Evolutionary conservation across 2,329 filamentous ascomycete species (phyloP), one percentile per base, ranked within the genome.

Genomic region (Sporothrix globosa): DNA sequence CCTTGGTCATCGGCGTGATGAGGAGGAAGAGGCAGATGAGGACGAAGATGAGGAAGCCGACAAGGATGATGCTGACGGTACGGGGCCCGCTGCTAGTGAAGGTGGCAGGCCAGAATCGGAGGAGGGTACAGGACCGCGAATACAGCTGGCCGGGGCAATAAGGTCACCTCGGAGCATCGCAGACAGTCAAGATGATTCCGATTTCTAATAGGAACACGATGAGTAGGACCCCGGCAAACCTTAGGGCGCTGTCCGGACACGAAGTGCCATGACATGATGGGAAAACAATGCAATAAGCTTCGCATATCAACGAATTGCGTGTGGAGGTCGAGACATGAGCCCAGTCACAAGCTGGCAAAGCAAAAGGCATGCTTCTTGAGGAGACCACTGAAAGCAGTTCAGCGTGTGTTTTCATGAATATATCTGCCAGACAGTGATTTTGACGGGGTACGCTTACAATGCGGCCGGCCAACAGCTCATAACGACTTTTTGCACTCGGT

Each of bases 1-100:
- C 48, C 80, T 89, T 4, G 84, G 84, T 2, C 70, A 72, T 2
- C 56, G 53, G 0, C 61, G 69, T 2, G 73, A 74, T 9, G 73
- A 73, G 4, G 70, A 71, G 1, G 73, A 73, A 13, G 71, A 73
- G 1, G 69, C 66, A 4, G 72, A 69, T 0, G 70, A 69, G 1
- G 71, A 72, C 13, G 58, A 60, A 3, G 48, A 63, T 4, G 71
- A 68, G 3, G 67, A 56, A 14, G 52, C 41, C 9, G 70, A 24
- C 14, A 69, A 60, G n/a, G 68, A 52, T 4, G 69, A 69, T 41
- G 39, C 21, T 5, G 24, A 7, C 34, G 13, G 41, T 19, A 27
- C 39, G 6, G 58, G 2, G 58, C 6, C 21, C 11, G 6, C 10
- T 10, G n/a, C 58, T 11, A 39, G 1, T 24, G 39, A 11, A 27